These are phyloP conservation scores for Aspergillus floridensis DNA, from an alignment of 2,329 filamentous ascomycete species.

Conservation along the genomic window DNA sequence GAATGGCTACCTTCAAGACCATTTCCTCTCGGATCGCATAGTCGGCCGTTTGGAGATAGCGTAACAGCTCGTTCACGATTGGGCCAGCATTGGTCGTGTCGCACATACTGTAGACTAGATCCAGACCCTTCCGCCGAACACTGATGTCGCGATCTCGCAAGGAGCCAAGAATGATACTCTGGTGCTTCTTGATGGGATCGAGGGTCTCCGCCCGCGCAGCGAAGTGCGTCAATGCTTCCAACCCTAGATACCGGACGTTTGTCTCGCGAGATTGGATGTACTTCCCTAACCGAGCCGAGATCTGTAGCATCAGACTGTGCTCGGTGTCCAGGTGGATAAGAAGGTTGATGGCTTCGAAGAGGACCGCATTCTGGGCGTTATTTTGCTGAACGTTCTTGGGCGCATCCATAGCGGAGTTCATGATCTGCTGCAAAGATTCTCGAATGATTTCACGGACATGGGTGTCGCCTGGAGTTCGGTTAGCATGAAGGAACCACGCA, in stretches of 20 bases:
- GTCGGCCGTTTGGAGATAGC: constrained; percentile 93
- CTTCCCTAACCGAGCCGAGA: constrained; percentile 83
- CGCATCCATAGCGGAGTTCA: constrained; percentile 86
- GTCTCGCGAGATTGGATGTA: constrained; percentile 97
- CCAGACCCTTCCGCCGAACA: constrained; percentile 89
- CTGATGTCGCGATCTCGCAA: constrained; percentile 95
- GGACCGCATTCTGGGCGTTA: constrained; percentile 94
- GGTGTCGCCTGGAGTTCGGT: constrained; percentile 67
- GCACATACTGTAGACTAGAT: constrained; percentile 99
- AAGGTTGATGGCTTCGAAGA: constrained; percentile 98
- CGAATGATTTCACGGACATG: constrained; percentile 89
- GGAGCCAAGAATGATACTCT: constrained; percentile 91
- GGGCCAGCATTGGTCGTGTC: constrained; percentile 90
- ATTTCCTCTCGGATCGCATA: constrained; percentile 98
- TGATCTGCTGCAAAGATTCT: constrained; percentile 83
- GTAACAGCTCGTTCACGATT: constrained; percentile 88
- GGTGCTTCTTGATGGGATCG: constrained; percentile 96
- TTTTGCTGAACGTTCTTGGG: constrained; percentile 99
- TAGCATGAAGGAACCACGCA: neutral
- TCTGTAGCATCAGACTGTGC: constrained; percentile 90
- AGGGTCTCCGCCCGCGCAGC: constrained; percentile 90
- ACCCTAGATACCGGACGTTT: constrained; percentile 90
- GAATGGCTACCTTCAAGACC: constrained; percentile 96
- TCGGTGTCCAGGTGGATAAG: constrained; percentile 98
- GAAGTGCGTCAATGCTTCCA: constrained; percentile 98